Evolutionary conservation across 2,329 filamentous ascomycete genomes (phyloP), one percentile per base, ranked within the genome.

Genomic region (Sporothrix dimorphospora): DNA sequence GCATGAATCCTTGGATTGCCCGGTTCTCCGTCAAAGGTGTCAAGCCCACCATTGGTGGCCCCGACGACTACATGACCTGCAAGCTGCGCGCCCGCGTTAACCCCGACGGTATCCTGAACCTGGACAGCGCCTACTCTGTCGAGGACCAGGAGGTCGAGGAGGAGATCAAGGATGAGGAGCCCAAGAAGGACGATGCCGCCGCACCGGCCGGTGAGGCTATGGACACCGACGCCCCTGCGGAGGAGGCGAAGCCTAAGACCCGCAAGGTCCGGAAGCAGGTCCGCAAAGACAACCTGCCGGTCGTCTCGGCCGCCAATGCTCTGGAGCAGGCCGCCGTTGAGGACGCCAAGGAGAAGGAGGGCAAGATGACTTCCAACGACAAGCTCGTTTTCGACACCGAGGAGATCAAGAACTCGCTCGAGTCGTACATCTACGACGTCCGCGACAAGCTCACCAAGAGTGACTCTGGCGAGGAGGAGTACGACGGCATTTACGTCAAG

Each of bases 221-320:
- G 93, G 94, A 97, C 49, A 95, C 93, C 68, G 93, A 97, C 77
- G 84, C 84, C 65, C 87, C 87, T 77, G 88, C 90, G 74, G 86
- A 88, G 3, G 88, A 90, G 21, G 71, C 67, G 71, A 88, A 87
- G 78, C 84, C 90, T 74, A 94, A 94, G 91, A 97, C 90, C 70
- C 92, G 95, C 81, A 98, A 98, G 86, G 93, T 99, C 77, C 98
- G 98, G 92, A 99, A 98, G 89, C 95, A 98, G 85, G 92, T 98
- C 76, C 93, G 95, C 83, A 98, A 98, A 88, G 96, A 96, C 76
- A 95, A 98, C 77, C 87, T 99, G 71, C 93, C 94, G 74, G 91
- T 99, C 76, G 90, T 92, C 72, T 88, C 92, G 74, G 94, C 91
- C 76, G 97, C 94, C 63, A 89, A 92, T 66, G 92, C 94, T 49